phyloP scores from a whole-genome alignment of 1,284 basidiomycete species.

The Sporisorium graminicola region DNA sequence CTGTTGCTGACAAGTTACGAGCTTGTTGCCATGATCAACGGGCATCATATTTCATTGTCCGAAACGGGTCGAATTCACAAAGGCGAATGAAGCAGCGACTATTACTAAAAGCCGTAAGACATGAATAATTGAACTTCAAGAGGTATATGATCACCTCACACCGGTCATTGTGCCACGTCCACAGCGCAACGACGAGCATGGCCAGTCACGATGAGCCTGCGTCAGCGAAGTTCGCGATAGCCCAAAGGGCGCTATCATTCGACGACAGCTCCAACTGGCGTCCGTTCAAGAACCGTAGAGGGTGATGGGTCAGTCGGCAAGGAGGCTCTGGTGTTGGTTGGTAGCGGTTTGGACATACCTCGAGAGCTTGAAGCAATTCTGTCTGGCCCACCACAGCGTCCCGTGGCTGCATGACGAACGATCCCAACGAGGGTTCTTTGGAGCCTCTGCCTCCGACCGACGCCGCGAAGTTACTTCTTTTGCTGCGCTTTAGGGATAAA shows the following conservation, averaged over 20 bases:
- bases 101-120: too few relatives aligned
- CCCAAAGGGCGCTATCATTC: conserved; percentile 12
- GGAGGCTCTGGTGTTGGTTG: background rate
- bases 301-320: background rate
- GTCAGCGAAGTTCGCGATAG: conserved; percentile 13
- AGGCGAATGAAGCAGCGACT: too few relatives aligned
- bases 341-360: conserved; percentile 13
- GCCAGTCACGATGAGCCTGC: background rate
- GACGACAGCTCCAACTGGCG: conserved; percentile 19
- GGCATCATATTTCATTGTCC: too few relatives aligned
- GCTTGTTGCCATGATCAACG: too few relatives aligned
- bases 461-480: background rate
- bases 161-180: too few relatives aligned
- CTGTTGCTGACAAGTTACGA: too few relatives aligned
- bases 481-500: conserved; percentile 15
- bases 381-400: conserved; percentile 15
- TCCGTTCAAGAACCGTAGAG: background rate
- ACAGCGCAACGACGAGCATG: background rate
- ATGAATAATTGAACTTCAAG: too few relatives aligned
- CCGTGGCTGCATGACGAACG: conserved; percentile 22
- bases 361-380: conserved; percentile 14
- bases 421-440: conserved; percentile 14
- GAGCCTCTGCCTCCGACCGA: background rate
- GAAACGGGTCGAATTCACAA: too few relatives aligned
- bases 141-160: too few relatives aligned